A percentile compares a stretch with the other conserved stretches of the same genome.
phyloP scores from a whole-genome alignment of 352 stramenopile species.

The Thalassiosira hispida region DNA sequence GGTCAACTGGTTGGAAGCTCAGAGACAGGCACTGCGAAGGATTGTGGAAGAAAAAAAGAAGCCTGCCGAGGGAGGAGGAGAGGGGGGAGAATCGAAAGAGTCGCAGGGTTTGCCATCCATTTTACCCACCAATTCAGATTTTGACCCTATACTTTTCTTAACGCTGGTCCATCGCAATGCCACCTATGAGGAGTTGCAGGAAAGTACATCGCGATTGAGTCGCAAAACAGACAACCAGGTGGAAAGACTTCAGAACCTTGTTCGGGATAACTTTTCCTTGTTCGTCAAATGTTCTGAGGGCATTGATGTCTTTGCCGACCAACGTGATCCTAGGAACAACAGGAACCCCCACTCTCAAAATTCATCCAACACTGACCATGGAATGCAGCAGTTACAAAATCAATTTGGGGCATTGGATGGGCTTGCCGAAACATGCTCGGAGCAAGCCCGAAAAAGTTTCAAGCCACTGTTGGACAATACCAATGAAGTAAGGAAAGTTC shows the following conservation, averaged over 20 bases:
- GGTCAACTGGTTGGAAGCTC: constrained; percentile 60
- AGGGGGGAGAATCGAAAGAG: constrained; percentile 4
- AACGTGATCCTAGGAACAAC: constrained; percentile 16
- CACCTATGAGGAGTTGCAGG: constrained; percentile 72
- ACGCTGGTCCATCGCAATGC: constrained; percentile 79
- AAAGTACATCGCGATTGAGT: constrained; percentile 75
- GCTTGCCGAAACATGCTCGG: constrained; percentile 67
- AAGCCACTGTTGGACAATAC: constrained; percentile 85
- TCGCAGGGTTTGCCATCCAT: constrained; percentile 52
- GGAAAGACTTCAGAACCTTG: constrained; percentile 77
- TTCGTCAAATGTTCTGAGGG: constrained; percentile 84
- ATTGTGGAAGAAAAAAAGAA: constrained; percentile 60
- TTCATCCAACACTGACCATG: background rate
- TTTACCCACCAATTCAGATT: constrained; percentile 73
- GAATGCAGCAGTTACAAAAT: constrained; percentile 58
- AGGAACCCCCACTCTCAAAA: background rate
- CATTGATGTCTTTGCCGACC: constrained; percentile 80
- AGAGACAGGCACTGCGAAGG: constrained; percentile 72
- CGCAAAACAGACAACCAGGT: constrained; percentile 84
- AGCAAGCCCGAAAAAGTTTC: constrained; percentile 84
- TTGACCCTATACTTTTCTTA: constrained; percentile 83
- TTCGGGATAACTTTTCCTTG: constrained; percentile 84
- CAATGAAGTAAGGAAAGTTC: constrained; percentile 84
- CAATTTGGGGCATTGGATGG: constrained; percentile 72
- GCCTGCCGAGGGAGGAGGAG: constrained; percentile 7